Conservation (phyloP, 495 filamentous ascomycete species). For the Cercophora samala region DNA sequence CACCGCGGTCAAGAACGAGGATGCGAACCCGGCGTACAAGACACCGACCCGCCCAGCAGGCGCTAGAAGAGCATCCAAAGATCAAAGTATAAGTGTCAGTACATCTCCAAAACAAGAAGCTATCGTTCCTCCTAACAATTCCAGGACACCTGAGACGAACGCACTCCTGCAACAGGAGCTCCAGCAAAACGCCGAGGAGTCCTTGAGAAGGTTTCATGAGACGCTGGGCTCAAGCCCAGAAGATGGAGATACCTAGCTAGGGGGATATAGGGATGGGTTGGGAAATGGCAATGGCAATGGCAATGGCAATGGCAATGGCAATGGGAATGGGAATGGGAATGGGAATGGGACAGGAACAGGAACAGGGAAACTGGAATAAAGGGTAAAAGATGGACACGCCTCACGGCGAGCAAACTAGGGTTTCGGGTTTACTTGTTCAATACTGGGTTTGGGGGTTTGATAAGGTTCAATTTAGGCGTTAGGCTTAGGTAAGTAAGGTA, state of each 20-base stretch:
- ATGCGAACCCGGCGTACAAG: not conserved
- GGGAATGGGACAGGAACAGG: too few species aligned
- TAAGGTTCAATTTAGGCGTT: too few species aligned
- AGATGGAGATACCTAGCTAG: not conserved
- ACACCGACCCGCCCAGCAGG: not conserved
- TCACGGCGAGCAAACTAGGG: too few species aligned
- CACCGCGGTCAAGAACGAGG: not conserved
- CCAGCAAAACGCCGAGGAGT: not conserved
- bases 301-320: too few species aligned
- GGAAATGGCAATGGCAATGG: too few species aligned
- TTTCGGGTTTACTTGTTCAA: too few species aligned
- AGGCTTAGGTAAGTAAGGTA: too few species aligned
- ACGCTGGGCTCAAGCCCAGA: not conserved
- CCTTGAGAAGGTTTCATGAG: not conserved
- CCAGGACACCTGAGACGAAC: not conserved
- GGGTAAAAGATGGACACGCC: too few species aligned
- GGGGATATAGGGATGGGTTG: not conserved
- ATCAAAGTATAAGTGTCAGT: not conserved
- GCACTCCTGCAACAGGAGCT: not conserved
- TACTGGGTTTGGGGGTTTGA: too few species aligned
- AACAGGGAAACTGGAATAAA: too few species aligned
- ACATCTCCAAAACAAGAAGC: not conserved
- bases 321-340: too few species aligned
- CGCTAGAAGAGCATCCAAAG: not conserved
- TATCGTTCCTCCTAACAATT: not conserved